Base-by-base conservation (phyloP, 2,329 filamentous ascomycete species). In the Colletotrichum destructivum region DNA sequence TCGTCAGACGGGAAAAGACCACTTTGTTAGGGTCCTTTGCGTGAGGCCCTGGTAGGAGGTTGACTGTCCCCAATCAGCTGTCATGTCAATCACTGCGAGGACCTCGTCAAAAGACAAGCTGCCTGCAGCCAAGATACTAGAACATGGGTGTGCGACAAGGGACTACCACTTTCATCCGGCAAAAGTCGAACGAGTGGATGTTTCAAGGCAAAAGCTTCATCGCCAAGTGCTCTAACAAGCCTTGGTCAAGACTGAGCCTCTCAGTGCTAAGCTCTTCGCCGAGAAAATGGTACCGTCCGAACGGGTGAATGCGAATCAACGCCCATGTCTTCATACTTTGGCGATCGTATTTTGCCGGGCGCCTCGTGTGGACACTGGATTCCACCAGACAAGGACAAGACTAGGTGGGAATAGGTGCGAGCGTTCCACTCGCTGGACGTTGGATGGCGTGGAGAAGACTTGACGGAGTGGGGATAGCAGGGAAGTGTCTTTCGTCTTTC, bases 121-220 rank as follows among this genome's bases (percentile, higher is more conserved):
- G 54, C 16, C 52, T 69, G 65, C 59, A 59, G 65, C 54, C 69
- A 64, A 64, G 65, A 16, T 71, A 49, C 18, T 31, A 60, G 51
- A 18, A 38, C 52, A 60, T 47, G 40, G 65, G 65, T 42, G 59
- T 57, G 47, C 51, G 38, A 40, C 40, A 71, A 40, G 69, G 69
- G 65, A 69, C 60, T 59, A 47, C 69, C 59, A 63, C 60, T 54
- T 54, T 56, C 69, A 44, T 46, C 65, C 65, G 69, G 65, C 51
- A 71, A 71, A 69, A 71, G 52, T 69, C 65, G 59, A 62, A 35
- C 49, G 44, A 62, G 62, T 47, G 35, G 55, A 62, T 49, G 63
- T 70, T 70, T 70, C 62, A 67, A 70, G 51, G 64, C 42, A 68
- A 71, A 38, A 69, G 69, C 69, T 69, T 71, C 65, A 23, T 59